Base-by-base conservation (phyloP, 2,329 filamentous ascomycete species). In the Fusarium sp. region DNA sequence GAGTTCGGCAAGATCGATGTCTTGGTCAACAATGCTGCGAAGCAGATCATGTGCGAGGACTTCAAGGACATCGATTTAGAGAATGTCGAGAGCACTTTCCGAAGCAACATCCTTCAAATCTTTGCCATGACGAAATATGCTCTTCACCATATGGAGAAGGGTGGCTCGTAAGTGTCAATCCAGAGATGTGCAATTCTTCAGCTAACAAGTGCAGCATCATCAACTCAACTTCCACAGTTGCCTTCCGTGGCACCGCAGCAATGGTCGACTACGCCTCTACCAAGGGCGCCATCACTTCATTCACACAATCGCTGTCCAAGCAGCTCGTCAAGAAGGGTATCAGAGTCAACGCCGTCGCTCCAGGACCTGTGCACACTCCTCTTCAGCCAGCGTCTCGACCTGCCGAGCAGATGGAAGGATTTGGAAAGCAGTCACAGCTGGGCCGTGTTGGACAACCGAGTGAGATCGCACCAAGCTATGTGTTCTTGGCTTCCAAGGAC, bases 81-180 rank as follows among this genome's bases (percentile, higher is more conserved):
- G 16, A 78, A 82, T 1, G 85, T 89, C 0, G 84, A 88, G 65
- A 85, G 83, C 67, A 85, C 84, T 0, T 90, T 89, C 80, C 82
- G 82, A 45, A 84, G 81, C 63, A 89, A 89, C 63, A 84, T 89
- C 31, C 70, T 88, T 11, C 82, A 85, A 57, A 88, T 88, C 80
- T 86, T 89, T 71, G 85, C 86, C n/a, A 79, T 89, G 64, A 84
- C 84, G 7, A 89, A 89, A 73, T 88, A 83, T 64, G 81, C 86
- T 0, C 75, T 89, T 10, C 83, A 83, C 7, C 83, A 88, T 68
- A 86, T 89, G 85, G 79, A 82, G 58, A 81, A 78, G 52, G 85
- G 85, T 7, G 78, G 69, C 46, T 82, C 80, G 82, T 83, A 65
- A 66, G 81, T 78, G 23, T 14, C 0, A 8, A 9, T 23, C 16